These are phyloP conservation scores for Oidiodendron maius DNA, from an alignment of 495 filamentous ascomycete species.

Conservation along the genomic window DNA sequence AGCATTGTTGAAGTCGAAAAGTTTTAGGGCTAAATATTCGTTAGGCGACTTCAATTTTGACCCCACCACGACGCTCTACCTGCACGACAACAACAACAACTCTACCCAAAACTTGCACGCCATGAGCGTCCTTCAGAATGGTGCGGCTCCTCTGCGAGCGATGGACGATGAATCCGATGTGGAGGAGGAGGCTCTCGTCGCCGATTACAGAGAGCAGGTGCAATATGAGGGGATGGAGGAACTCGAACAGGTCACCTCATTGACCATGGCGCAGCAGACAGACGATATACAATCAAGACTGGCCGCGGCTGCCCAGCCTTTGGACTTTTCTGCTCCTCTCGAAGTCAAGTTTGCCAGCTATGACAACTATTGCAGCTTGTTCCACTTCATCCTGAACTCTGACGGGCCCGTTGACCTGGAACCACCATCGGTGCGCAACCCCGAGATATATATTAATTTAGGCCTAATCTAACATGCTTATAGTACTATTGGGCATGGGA, in stretches of 20 bases:
- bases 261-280: conserved; percentile 46
- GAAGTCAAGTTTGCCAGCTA: conserved; percentile 97
- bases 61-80: conserved; percentile 16
- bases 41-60: conserved; percentile 5
- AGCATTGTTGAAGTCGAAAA: too few species aligned
- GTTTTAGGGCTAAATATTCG: conserved; percentile 1
- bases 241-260: conserved; percentile 53
- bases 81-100: conserved; percentile 5
- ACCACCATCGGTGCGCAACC: conserved; percentile 68
- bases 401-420: conserved; percentile 96
- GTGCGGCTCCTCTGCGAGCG: conserved; percentile 42
- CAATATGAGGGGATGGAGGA: conserved; percentile 85
- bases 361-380: conserved; percentile 97
- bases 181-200: conserved; percentile 89
- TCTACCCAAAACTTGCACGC: conserved; percentile 10
- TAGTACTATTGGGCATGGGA: conserved; percentile 99
- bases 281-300: conserved; percentile 90
- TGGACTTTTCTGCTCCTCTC: conserved; percentile 90
- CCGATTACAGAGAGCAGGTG: conserved; percentile 92
- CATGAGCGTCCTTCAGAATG: conserved; percentile 48
- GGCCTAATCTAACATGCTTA: conserved; percentile 1
- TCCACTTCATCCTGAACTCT: conserved; percentile 98
- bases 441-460: background rate
- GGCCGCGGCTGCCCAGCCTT: conserved; percentile 80
- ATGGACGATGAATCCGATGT: conserved; percentile 81